phyloP scores from a whole-genome alignment of 148 eudicot genomes.

The Beta vulgaris region DNA sequence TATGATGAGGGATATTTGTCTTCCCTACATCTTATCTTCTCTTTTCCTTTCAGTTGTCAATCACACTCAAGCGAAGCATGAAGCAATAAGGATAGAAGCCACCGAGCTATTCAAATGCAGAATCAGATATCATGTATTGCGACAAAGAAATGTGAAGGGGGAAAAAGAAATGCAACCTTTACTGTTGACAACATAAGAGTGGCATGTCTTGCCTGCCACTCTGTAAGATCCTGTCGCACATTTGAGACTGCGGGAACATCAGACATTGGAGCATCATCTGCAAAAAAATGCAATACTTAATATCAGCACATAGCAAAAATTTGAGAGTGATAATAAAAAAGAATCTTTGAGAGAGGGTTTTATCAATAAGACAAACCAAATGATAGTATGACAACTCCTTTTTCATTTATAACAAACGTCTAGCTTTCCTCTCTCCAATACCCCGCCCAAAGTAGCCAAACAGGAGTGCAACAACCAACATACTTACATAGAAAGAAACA shows the following conservation, averaged over 20 bases:
- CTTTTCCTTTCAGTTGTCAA: background rate
- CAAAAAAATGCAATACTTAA: slow-evolving; percentile 18
- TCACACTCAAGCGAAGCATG: background rate
- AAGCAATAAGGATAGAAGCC: background rate
- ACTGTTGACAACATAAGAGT: slow-evolving; percentile 77
- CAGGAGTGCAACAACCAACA: too few species aligned
- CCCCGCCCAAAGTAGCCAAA: background rate
- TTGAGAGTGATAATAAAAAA: background rate
- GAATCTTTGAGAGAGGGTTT: background rate
- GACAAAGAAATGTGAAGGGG: background rate
- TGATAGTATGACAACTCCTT: background rate
- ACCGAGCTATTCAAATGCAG: background rate
- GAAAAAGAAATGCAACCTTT: slow-evolving; percentile 47
- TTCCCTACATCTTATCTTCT: background rate
- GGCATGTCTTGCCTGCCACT: slow-evolving; percentile 94
- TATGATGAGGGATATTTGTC: background rate
- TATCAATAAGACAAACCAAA: background rate
- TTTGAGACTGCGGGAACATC: slow-evolving; percentile 87
- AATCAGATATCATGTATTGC: background rate
- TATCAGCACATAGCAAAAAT: slow-evolving; percentile 15
- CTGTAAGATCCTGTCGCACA: slow-evolving; percentile 91
- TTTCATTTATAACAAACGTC: background rate
- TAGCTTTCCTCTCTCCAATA: background rate
- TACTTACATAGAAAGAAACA: background rate
- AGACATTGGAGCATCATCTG: slow-evolving; percentile 83